Evolutionary conservation across 371 early-diverging fungal species (phyloP).

Genomic region (Paramicrosporidium saccamoebae): DNA sequence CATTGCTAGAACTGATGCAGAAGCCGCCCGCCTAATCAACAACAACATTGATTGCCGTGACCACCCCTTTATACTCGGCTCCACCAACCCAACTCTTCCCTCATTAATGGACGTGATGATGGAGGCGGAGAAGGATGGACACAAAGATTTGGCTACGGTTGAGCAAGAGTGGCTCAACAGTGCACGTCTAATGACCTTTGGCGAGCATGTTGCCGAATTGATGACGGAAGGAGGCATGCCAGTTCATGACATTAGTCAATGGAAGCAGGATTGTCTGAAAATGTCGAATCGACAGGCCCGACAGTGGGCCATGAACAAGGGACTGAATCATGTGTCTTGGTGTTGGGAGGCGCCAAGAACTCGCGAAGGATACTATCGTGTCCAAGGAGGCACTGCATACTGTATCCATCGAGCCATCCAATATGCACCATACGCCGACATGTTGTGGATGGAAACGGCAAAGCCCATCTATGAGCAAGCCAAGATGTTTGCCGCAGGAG

Average conservation of each 20-base stretch:
- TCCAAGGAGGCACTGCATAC: slow-evolving; percentile 69
- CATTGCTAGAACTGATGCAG: slow-evolving; percentile 85
- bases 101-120: slow-evolving; percentile 39
- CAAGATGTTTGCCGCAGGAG: slow-evolving; percentile 58
- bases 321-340: slow-evolving; percentile 31
- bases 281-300: slow-evolving; percentile 55
- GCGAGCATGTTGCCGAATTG: slow-evolving; percentile 44
- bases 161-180: slow-evolving; percentile 59
- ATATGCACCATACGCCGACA: slow-evolving; percentile 68
- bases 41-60: slow-evolving; percentile 85
- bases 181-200: slow-evolving; percentile 51
- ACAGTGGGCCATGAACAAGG: slow-evolving; percentile 24
- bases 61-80: slow-evolving; percentile 76
- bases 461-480: slow-evolving; percentile 73
- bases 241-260: slow-evolving; percentile 7
- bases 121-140: slow-evolving; percentile 36
- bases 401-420: slow-evolving; percentile 59
- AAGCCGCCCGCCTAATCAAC: slow-evolving; percentile 80
- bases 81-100: slow-evolving; percentile 34
- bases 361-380: slow-evolving; percentile 84
- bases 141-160: slow-evolving; percentile 31
- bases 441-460: slow-evolving; percentile 93
- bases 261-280: slow-evolving; percentile 13
- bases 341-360: slow-evolving; percentile 68
- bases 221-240: slow-evolving; percentile 11